These are phyloP conservation scores for Sporothrix mexicana DNA, from an alignment of 2,329 filamentous ascomycete species.

Conservation along the genomic window DNA sequence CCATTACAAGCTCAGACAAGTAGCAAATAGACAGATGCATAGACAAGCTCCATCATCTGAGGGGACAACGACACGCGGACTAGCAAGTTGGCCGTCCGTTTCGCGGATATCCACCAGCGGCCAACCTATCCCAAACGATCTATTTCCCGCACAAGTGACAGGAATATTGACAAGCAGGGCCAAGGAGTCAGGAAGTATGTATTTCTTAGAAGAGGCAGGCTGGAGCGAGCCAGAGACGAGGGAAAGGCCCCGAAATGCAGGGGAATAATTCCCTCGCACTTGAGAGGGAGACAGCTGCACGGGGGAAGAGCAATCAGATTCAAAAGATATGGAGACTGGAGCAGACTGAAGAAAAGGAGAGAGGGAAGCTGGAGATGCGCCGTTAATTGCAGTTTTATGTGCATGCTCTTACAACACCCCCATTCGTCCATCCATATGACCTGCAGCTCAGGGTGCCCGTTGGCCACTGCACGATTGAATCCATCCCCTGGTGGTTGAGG, in stretches of 20 bases:
- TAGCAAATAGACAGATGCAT: not conserved
- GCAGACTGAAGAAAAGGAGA: not conserved
- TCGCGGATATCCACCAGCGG: slow-evolving; percentile 30
- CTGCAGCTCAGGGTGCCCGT: slow-evolving; percentile 22
- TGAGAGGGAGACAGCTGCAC: not conserved
- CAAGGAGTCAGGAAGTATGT: no score
- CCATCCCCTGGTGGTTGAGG: slow-evolving; percentile 16
- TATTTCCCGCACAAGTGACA: slow-evolving; percentile 32
- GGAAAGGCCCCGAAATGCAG: not conserved
- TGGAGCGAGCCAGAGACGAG: slow-evolving; percentile 16
- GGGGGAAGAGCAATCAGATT: not conserved
- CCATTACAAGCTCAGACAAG: slow-evolving; percentile 21
- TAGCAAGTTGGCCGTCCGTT: slow-evolving; percentile 23
- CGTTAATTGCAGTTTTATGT: slow-evolving; percentile 7
- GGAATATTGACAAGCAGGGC: not conserved
- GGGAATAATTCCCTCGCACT: slow-evolving; percentile 29
- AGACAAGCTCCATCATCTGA: slow-evolving; percentile 24
- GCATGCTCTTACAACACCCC: not conserved
- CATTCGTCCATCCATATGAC: not conserved
- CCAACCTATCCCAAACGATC: slow-evolving; percentile 32
- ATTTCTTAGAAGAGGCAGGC: not conserved
- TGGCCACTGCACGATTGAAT: not conserved
- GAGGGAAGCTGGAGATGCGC: not conserved
- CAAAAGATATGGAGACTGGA: slow-evolving; percentile 14
- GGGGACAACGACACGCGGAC: slow-evolving; percentile 23